phyloP scores from a whole-genome alignment of 1,284 basidiomycete genomes.

The Pascua sp. region DNA sequence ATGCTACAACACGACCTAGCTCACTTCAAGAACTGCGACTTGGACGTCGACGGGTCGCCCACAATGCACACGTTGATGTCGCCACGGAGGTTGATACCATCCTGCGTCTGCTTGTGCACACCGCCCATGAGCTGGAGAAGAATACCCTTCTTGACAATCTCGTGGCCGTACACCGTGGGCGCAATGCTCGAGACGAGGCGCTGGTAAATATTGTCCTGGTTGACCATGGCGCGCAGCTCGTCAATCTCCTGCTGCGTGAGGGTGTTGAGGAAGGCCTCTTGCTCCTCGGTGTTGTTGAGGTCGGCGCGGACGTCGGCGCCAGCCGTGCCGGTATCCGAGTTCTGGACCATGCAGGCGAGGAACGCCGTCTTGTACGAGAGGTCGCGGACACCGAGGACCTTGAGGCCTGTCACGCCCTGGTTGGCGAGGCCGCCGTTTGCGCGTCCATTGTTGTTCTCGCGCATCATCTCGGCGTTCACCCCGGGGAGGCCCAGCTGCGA shows the following conservation, averaged over 20 bases:
- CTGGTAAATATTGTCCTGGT: slow-evolving; percentile 88
- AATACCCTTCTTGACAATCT: slow-evolving; percentile 97
- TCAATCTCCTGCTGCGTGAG: slow-evolving; percentile 92
- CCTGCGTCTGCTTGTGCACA: slow-evolving; percentile 92
- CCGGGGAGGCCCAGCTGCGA: slow-evolving; percentile 93
- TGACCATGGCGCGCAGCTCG: slow-evolving; percentile 90
- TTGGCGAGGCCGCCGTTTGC: slow-evolving; percentile 71
- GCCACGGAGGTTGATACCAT: slow-evolving; percentile 95
- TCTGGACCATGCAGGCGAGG: slow-evolving; percentile 94
- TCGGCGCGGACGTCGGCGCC: slow-evolving; percentile 79
- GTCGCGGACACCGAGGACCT: slow-evolving; percentile 90
- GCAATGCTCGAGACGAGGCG: slow-evolving; percentile 92
- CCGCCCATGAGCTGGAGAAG: slow-evolving; percentile 99
- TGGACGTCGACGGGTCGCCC: slow-evolving; percentile 93
- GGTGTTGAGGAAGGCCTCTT: slow-evolving; percentile 74
- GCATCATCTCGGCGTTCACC: slow-evolving; percentile 87
- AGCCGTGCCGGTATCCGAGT: slow-evolving; percentile 74
- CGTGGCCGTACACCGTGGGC: slow-evolving; percentile 96
- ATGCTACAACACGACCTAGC: too few species aligned
- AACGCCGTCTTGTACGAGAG: slow-evolving; percentile 98
- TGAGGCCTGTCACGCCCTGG: slow-evolving; percentile 88
- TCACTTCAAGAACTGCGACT: slow-evolving; percentile 92
- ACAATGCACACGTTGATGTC: slow-evolving; percentile 99
- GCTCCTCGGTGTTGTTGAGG: slow-evolving; percentile 69
- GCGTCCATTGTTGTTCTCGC: slow-evolving; percentile 68